Percentiles rank a stretch among this genome's conserved stretches.
phyloP scores from a whole-genome alignment of 1,139 yeast genomes.

The Candida sp. region DNA sequence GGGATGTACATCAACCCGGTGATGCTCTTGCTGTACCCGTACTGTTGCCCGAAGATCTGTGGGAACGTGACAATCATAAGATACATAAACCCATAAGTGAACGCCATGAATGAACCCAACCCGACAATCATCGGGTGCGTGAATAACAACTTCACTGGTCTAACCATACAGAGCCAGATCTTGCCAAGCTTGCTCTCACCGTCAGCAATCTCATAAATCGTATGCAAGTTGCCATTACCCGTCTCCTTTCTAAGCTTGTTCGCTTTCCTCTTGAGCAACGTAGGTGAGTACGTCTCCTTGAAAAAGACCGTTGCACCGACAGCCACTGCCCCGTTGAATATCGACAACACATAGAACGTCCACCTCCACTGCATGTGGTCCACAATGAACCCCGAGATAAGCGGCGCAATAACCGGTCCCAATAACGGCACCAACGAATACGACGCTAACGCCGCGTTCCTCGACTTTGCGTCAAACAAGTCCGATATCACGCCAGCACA shows the following conservation, averaged over 20 bases:
- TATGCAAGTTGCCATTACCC: conserved; percentile 43
- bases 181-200: conserved; percentile 36
- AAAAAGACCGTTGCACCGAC: conserved; percentile 37
- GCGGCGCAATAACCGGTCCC: conserved; percentile 69
- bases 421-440: conserved; percentile 49
- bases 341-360: conserved; percentile 46
- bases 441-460: conserved; percentile 46
- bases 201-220: conserved; percentile 46
- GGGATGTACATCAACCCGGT: conserved; percentile 50
- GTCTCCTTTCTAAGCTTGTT: conserved; percentile 34
- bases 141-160: conserved; percentile 43
- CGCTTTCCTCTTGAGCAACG: conserved; percentile 37
- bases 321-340: conserved; percentile 46
- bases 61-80: conserved; percentile 52
- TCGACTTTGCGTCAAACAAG: conserved; percentile 39
- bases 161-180: conserved; percentile 35
- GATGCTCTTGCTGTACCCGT: conserved; percentile 38
- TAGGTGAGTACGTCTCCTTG: conserved; percentile 46
- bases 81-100: conserved; percentile 52
- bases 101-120: conserved; percentile 50
- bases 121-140: conserved; percentile 53
- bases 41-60: conserved; percentile 32
- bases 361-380: conserved; percentile 49
- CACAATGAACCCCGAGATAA: conserved; percentile 60
- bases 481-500: conserved; percentile 48